Evolutionary conservation across 2,329 filamentous ascomycete genomes (phyloP), one percentile per base, ranked within the genome.

Genomic region (Conoideocrella luteorostrata): DNA sequence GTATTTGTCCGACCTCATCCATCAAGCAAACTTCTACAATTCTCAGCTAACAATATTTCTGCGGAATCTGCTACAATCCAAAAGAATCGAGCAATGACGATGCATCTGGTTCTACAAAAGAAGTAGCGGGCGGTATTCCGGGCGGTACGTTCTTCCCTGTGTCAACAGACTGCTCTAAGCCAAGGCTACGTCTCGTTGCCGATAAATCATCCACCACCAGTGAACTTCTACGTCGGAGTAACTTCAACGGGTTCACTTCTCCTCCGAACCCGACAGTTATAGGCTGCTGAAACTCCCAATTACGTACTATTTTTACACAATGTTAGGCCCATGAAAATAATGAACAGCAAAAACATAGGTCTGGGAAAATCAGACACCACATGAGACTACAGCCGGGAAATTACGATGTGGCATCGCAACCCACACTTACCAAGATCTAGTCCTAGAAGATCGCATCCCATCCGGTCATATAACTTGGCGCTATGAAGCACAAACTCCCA

Each of bases 91-190:
- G 71, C 58, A 98, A 66, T 47, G 88, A 91, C 60, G 80, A 88
- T 22, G 86, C 77, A 67, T 95, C 89, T n/a, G 93, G 93, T 64
- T 98, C 93, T 55, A 94, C 77, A 61, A 97, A 97, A 50, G 84
- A 96, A 50, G 84, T 81, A 17, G 84, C 88, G 2, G 88, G 81
- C 13, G 82, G 74, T 12, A 77, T 73, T 55, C 83, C 76, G 21
- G 64, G 56, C 20, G 23, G 35, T 26, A 13, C 39, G 20, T 11
- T 26, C 39, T 10, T 38, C 32, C 37, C 34, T 15, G 11, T 23
- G 11, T 40, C 23, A 7, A 39, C 26, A 12, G 39, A 66, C 57
- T 61, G 18, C 18, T 41, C 34, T 9, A 32, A 22, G 15, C 32
- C 70, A 57, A 67, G 64, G 24, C 71, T 67, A 4, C 69, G 64